Base-by-base conservation (phyloP, 495 filamentous ascomycete genomes). In the Trichocladium uniseriatum region DNA sequence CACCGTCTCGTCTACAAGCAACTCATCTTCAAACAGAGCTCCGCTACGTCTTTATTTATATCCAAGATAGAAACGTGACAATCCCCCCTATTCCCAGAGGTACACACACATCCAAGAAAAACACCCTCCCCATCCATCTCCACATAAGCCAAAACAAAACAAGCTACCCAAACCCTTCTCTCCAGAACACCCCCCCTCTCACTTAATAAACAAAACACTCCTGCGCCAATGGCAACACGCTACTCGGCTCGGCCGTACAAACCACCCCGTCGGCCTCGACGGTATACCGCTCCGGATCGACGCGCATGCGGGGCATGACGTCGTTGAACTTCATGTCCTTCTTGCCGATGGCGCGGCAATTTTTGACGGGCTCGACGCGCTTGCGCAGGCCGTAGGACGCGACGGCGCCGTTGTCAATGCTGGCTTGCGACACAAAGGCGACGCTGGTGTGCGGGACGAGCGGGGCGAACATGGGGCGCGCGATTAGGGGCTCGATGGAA, bases 301-400 rank as follows among this genome's bases (percentile, higher is more conserved):
- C 92, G 63, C 76, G 82, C 89, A 97, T 97, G 69, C 75, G 81
- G 15, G 92, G 92, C 82, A 83, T 89, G 16, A 68, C 64, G 58
- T 89, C 83, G 66, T 98, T 98, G 66, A 78, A 88, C 66, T 89
- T 92, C 91, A 98, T 96, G 61, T 97, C 87, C 59, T 72, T 76
- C 76, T 98, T 98, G 15, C 84, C 73, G 43, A 97, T 77, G 16
- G 68, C 78, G 52, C 92, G 78, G 62, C 91, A 96, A 42, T 81
- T 79, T 56, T 77, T 80, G 22, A 97, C 87, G 8, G 86, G 69
- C 70, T 89, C 87, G 49, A 97, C 69, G 31, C 88, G 77, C 66
- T 92, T 94, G 54, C 76, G 77, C 46, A 98, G 71, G 3, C 77
- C 79, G 65, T 96, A 97, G 9, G 56, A 61, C 21, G 76, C 70